Evolutionary conservation across 345 rosid species (phyloP).

Genomic region (Euphorbia peplus): DNA sequence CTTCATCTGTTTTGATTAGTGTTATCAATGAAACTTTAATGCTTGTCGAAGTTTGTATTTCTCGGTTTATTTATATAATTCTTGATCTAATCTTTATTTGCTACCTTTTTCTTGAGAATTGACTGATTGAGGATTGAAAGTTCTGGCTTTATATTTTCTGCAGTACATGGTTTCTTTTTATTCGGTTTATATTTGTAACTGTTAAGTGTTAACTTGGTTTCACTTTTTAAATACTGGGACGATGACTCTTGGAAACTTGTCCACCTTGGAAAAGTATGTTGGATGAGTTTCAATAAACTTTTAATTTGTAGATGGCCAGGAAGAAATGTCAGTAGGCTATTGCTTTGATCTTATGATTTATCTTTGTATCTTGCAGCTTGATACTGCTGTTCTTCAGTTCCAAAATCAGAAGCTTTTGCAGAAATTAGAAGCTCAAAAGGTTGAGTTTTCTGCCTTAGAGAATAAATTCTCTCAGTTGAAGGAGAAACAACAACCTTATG

Average conservation of each 20-base stretch:
- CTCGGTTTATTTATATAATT: not conserved
- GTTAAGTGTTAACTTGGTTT: not conserved
- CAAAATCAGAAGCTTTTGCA: conserved; percentile 87
- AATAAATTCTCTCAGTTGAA: conserved; percentile 48
- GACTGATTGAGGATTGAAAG: not conserved
- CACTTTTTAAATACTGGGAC: not conserved
- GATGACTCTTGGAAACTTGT: not conserved
- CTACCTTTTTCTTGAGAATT: not conserved
- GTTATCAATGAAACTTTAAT: not conserved
- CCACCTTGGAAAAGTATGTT: not conserved
- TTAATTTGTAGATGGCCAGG: not conserved
- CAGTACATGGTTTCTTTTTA: not conserved
- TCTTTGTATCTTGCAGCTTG: conserved; percentile 47
- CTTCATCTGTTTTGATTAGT: not conserved
- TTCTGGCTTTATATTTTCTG: not conserved
- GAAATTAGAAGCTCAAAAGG: conserved; percentile 77
- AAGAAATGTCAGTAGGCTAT: not conserved
- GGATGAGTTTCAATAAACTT: not conserved
- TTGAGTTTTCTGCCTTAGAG: conserved; percentile 64
- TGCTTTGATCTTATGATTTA: conserved; percentile 11
- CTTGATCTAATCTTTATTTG: not conserved
- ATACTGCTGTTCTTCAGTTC: conserved; percentile 71
- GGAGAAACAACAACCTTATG: conserved; percentile 56
- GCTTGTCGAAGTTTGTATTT: not conserved
- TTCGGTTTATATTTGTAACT: not conserved